Conservation (phyloP, 257 asterid species). For the Cynanchum wilfordii region DNA sequence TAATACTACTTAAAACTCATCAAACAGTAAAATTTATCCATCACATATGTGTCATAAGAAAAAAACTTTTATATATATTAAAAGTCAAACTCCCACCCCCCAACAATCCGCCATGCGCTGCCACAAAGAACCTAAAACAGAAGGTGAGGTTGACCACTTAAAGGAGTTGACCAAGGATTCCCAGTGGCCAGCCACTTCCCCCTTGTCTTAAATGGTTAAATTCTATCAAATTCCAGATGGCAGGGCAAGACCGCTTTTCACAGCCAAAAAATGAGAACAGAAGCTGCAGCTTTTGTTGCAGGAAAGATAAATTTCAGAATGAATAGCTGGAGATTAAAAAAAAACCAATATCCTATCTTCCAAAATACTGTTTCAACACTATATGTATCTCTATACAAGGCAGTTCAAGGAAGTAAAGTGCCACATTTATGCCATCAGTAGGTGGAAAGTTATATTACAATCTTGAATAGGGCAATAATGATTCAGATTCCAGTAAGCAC, state of each 20-base stretch:
- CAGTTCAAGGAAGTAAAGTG: not conserved
- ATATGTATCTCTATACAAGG: not conserved
- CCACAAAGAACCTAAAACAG: too few species aligned
- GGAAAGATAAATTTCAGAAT: not conserved
- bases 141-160: too few species aligned
- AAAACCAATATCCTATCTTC: not conserved
- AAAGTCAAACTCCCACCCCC: too few species aligned
- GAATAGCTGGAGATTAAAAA: not conserved
- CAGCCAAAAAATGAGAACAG: not conserved
- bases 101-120: too few species aligned
- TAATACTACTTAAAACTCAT: too few species aligned
- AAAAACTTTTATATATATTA: too few species aligned
- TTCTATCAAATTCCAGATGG: not conserved
- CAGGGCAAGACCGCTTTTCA: too few species aligned
- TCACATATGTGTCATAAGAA: too few species aligned
- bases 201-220: too few species aligned
- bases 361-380: not conserved
- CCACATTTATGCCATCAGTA: not conserved
- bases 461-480: not conserved
- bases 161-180: too few species aligned
- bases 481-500: not conserved
- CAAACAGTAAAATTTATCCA: too few species aligned
- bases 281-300: not conserved
- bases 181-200: too few species aligned
- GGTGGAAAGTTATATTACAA: not conserved